A percentile compares a stretch with the other conserved stretches of the same genome.
Conservation (phyloP, 164 flowering plant genomes). For the Malania oleifera region DNA sequence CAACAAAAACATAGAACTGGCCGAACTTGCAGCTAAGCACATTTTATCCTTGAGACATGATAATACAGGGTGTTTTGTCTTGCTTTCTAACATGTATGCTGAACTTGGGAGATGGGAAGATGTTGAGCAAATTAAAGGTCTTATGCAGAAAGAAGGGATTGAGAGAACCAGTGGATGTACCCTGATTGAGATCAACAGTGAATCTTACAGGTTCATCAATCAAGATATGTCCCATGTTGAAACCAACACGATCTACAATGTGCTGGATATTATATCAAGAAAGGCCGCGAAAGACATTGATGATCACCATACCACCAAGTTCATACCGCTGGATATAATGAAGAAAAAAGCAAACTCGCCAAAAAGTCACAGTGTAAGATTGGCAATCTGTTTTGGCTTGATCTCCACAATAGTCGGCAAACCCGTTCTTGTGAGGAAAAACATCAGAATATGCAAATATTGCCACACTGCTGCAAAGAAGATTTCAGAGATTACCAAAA, state of each 20-base stretch:
- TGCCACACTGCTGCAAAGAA: constrained; percentile 51
- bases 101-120: constrained; percentile 62
- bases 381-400: constrained; percentile 55
- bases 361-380: constrained; percentile 49
- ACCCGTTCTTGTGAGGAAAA: constrained; percentile 50
- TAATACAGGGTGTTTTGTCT: constrained; percentile 59
- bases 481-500: constrained; percentile 34
- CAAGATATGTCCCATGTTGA: constrained; percentile 35
- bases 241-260: constrained; percentile 32
- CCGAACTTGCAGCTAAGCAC: constrained; percentile 46
- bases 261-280: constrained; percentile 31
- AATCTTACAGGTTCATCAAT: constrained; percentile 35
- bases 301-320: constrained; percentile 19
- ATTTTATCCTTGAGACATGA: constrained; percentile 44
- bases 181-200: constrained; percentile 31
- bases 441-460: constrained; percentile 49
- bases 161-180: constrained; percentile 34
- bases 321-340: constrained; percentile 28
- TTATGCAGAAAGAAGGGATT: constrained; percentile 43
- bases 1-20: constrained; percentile 36
- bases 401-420: constrained; percentile 40
- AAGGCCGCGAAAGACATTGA: constrained; percentile 28
- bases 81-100: constrained; percentile 68
- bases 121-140: constrained; percentile 36
- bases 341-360: constrained; percentile 31